A percentile compares a stretch with the other conserved stretches of the same genome.
These are phyloP conservation scores for Xylariaceae sp. DNA, from an alignment of 2,329 filamentous ascomycete species.

Conservation along the genomic window DNA sequence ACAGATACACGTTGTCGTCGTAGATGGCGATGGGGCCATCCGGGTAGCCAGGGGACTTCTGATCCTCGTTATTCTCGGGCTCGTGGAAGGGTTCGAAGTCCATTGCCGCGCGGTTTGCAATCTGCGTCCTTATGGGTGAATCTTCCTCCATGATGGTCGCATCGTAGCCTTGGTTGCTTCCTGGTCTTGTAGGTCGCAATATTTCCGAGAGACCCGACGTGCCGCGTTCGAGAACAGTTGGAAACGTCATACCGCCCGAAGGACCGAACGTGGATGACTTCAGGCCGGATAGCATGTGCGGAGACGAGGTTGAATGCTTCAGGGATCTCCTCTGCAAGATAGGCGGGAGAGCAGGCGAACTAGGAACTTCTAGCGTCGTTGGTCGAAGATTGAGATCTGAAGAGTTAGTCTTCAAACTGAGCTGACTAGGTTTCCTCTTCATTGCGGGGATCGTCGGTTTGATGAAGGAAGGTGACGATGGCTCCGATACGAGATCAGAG, in stretches of 20 bases:
- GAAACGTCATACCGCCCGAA: conserved; percentile 55
- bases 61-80: conserved; percentile 66
- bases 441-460: conserved; percentile 66
- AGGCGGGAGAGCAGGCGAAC: conserved; percentile 47
- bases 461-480: conserved; percentile 69
- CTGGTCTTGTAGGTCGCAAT: conserved; percentile 43
- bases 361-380: conserved; percentile 45
- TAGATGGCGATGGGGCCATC: conserved; percentile 78
- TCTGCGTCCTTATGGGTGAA: conserved; percentile 52
- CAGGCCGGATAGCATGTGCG: conserved; percentile 55
- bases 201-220: conserved; percentile 53
- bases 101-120: conserved; percentile 51
- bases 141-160: conserved; percentile 46
- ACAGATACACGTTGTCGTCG: conserved; percentile 68
- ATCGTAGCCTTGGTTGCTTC: conserved; percentile 25
- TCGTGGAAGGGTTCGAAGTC: conserved; percentile 56
- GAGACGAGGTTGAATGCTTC: conserved; percentile 61
- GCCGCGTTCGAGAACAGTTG: conserved; percentile 52
- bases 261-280: conserved; percentile 55
- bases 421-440: conserved; percentile 68
- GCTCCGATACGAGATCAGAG: conserved; percentile 52
- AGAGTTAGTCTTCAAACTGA: conserved; percentile 68
- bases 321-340: conserved; percentile 55
- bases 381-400: conserved; percentile 44
- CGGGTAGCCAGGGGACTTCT: conserved; percentile 76